These are phyloP conservation scores for Ogataea ramenticola DNA, from an alignment of 805 yeast genomes.

Conservation along the genomic window DNA sequence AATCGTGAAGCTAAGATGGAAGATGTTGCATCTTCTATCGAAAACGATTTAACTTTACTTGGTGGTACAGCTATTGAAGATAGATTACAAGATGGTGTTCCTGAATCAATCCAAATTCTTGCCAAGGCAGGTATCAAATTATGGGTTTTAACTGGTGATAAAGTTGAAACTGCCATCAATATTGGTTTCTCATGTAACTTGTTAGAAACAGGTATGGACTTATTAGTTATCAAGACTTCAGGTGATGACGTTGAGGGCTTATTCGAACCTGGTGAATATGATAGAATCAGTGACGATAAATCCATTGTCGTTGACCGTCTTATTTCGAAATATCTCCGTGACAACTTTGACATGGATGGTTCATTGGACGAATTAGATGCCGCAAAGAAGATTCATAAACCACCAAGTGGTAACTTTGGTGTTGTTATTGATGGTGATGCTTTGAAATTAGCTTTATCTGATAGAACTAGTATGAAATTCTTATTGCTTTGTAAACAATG, in stretches of 20 bases:
- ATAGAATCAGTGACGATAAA: conserved; percentile 6
- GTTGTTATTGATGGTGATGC: conserved; percentile 69
- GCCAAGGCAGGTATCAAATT: conserved; percentile 70
- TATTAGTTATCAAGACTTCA: conserved; percentile 55
- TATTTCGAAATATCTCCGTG: conserved; percentile 40
- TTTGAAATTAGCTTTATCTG: conserved; percentile 24
- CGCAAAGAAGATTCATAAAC: conserved; percentile 56
- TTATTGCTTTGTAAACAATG: conserved; percentile 69
- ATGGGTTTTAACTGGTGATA: conserved; percentile 82
- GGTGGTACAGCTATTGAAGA: conserved; percentile 86
- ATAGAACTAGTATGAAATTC: conserved; percentile 38
- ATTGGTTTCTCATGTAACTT: conserved; percentile 77
- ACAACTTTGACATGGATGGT: conserved; percentile 39
- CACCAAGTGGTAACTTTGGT: conserved; percentile 53
- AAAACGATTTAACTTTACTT: conserved; percentile 44
- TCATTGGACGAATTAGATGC: conserved; percentile 34
- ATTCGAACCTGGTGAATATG: conserved; percentile 16
- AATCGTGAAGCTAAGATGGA: conserved; percentile 55
- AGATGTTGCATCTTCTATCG: conserved; percentile 50
- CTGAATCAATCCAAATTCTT: conserved; percentile 59
- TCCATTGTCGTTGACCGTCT: conserved; percentile 18
- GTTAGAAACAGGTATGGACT: conserved; percentile 59
- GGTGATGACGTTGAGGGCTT: conserved; percentile 44
- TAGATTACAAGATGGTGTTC: conserved; percentile 71
- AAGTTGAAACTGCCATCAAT: conserved; percentile 77